Conservation (phyloP, 2,329 filamentous ascomycete species). For the Didymella segeticola region DNA sequence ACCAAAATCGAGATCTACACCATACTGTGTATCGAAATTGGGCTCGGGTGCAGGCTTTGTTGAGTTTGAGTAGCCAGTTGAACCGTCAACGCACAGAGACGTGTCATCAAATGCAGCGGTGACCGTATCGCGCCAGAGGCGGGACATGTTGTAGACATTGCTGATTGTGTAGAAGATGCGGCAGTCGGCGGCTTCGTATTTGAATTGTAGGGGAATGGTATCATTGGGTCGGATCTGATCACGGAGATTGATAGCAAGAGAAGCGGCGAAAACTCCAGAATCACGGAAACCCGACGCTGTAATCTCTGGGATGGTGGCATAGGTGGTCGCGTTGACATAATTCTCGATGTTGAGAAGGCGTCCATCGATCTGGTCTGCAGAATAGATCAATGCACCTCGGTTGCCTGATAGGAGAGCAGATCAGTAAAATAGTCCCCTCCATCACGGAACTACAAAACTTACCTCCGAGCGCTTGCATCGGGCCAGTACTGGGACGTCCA, state of each 20-base stretch:
- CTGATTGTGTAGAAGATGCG: conserved; percentile 47
- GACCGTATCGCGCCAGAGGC: conserved; percentile 43
- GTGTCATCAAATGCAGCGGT: background rate
- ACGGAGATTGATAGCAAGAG: conserved; percentile 38
- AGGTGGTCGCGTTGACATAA: background rate
- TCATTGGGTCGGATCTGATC: conserved; percentile 46
- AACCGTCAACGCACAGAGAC: no score
- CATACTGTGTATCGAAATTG: no score
- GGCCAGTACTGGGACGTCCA: conserved; percentile 59
- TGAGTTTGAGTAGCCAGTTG: no score
- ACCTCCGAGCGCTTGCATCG: conserved; percentile 52
- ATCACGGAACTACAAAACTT: background rate
- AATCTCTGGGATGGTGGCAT: background rate
- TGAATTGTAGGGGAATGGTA: conserved; percentile 44
- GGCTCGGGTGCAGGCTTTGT: no score
- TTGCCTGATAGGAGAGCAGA: no score
- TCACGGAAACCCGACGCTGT: no score
- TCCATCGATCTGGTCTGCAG: background rate
- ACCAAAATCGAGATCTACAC: no score
- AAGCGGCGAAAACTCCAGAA: background rate
- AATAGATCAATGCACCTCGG: background rate
- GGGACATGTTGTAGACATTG: conserved; percentile 41
- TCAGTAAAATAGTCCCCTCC: background rate
- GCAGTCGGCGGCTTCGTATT: conserved; percentile 50
- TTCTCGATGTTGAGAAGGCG: background rate